Conservation (phyloP, 129 eudicot species). For the Arctium minus region DNA sequence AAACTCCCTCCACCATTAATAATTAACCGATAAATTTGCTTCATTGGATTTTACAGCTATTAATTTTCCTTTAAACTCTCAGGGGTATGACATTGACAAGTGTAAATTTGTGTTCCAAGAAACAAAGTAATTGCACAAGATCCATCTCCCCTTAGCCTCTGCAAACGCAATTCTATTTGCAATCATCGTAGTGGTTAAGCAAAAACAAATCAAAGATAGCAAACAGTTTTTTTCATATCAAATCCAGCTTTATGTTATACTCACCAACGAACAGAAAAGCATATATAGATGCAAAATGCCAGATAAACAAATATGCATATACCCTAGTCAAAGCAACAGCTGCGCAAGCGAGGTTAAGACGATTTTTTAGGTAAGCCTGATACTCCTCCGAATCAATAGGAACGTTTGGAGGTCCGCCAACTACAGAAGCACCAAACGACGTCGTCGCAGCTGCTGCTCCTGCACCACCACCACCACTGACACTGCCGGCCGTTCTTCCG, state of each 20-base stretch:
- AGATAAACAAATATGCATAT: not conserved
- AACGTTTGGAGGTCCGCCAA: conserved; percentile 41
- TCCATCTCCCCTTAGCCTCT: not conserved
- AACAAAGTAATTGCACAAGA: not conserved
- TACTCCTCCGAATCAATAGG: conserved; percentile 83
- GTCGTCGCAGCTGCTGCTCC: conserved; percentile 13
- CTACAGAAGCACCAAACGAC: conserved; percentile 14
- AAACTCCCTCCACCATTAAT: not conserved
- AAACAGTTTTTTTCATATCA: not conserved
- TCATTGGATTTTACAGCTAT: not conserved
- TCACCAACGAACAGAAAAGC: not conserved
- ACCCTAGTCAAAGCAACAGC: conserved; percentile 99
- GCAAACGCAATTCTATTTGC: not conserved
- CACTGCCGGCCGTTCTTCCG: not conserved
- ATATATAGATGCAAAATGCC: not conserved
- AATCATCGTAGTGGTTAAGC: not conserved
- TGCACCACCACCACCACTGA: not conserved
- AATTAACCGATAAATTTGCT: not conserved
- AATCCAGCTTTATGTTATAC: not conserved
- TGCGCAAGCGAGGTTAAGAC: conserved; percentile 88
- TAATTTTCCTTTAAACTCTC: not conserved
- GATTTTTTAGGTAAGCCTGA: conserved; percentile 67
- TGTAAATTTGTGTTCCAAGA: not conserved
- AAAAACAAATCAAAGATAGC: not conserved
- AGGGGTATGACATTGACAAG: not conserved